Percentiles rank a stretch among this genome's conserved stretches.
phyloP scores from a whole-genome alignment of 768 basidiomycete species.

The Mycena indigotica region DNA sequence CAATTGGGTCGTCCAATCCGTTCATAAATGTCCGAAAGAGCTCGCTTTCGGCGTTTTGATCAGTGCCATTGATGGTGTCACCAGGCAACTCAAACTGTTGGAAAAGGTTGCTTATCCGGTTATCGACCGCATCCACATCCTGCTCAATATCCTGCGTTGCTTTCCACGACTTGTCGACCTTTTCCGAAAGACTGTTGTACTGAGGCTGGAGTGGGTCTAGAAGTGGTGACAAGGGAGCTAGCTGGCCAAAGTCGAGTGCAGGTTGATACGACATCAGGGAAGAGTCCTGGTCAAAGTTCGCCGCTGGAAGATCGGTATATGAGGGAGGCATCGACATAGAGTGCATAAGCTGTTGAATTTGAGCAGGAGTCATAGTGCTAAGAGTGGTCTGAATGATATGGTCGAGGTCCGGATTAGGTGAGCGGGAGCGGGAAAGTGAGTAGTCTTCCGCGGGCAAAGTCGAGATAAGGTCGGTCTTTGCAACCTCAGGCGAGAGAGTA shows the following conservation, averaged over 20 bases:
- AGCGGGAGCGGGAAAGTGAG: conserved; percentile 28
- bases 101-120: conserved; percentile 71
- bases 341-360: conserved; percentile 60
- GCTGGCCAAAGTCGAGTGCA: conserved; percentile 23
- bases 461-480: conserved; percentile 19
- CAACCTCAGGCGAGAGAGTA: conserved; percentile 26
- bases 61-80: conserved; percentile 20
- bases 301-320: conserved; percentile 28
- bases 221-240: conserved; percentile 14
- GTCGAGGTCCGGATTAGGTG: conserved; percentile 39
- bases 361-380: conserved; percentile 54
- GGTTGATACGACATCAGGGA: conserved; percentile 31
- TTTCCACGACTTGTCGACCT: conserved; percentile 59
- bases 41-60: conserved; percentile 20
- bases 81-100: conserved; percentile 51
- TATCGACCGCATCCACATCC: conserved; percentile 71
- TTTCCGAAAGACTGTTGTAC: conserved; percentile 37
- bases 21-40: conserved; percentile 27
- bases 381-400: conserved; percentile 52
- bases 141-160: conserved; percentile 65
- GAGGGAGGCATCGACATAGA: conserved; percentile 42
- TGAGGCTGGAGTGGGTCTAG: conserved; percentile 19
- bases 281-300: conserved; percentile 23
- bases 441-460: conserved; percentile 23
- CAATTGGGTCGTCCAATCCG: conserved; percentile 21